Evolutionary conservation across 2,329 filamentous ascomycete species (phyloP).

Genomic region (Colletotrichum destructivum): DNA sequence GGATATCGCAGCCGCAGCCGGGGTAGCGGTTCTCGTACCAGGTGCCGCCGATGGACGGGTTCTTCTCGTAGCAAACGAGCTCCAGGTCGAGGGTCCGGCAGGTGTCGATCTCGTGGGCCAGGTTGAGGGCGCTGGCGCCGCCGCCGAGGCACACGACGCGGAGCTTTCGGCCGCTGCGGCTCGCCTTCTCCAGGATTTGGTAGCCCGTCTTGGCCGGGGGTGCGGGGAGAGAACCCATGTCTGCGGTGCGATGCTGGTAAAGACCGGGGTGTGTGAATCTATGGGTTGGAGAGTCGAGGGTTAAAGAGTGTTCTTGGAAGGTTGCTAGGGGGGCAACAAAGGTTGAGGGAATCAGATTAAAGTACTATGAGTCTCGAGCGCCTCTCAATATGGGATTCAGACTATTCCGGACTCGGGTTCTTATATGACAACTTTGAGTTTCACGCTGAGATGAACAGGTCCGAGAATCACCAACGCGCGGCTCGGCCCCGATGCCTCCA

Average conservation of each 20-base stretch:
- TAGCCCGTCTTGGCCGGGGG: conserved; percentile 38
- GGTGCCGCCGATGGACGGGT: conserved; percentile 46
- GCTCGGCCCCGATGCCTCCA: background rate
- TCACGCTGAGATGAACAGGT: background rate
- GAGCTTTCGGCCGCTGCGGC: conserved; percentile 46
- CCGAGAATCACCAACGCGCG: background rate
- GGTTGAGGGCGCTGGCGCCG: conserved; percentile 49
- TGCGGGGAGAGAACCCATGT: conserved; percentile 35
- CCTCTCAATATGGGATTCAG: background rate
- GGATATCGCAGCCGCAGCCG: conserved; percentile 46
- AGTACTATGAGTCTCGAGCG: background rate
- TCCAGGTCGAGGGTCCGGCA: conserved; percentile 44
- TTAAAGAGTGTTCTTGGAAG: too few relatives aligned
- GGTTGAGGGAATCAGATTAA: background rate
- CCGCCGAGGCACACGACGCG: conserved; percentile 50
- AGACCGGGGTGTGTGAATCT: background rate
- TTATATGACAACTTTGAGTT: conserved; percentile 14
- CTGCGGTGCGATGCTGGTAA: conserved; percentile 7
- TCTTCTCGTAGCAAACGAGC: conserved; percentile 49
- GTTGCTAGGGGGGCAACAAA: background rate
- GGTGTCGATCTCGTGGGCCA: conserved; percentile 46
- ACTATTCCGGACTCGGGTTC: background rate
- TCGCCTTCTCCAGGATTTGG: conserved; percentile 46
- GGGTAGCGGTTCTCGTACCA: conserved; percentile 49
- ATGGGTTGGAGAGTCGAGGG: background rate